Evolutionary conservation across 164 flowering plant genomes (phyloP), one percentile per base, ranked within the genome.

Genomic region (Nelumbo lutea): DNA sequence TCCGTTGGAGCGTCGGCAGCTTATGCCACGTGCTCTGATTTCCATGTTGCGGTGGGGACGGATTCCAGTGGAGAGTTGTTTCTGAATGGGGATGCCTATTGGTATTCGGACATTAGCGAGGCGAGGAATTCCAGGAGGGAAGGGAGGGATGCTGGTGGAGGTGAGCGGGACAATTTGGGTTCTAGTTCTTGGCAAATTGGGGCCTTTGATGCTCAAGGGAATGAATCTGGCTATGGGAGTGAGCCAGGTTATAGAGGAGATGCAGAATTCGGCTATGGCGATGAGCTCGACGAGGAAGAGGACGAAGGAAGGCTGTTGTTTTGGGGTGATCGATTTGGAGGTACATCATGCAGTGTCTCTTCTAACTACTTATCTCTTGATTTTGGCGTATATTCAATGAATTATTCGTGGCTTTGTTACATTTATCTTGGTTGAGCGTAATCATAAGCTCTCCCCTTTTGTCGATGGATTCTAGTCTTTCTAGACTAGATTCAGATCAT

Each of bases 51-150:
- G 40, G 85, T 76, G 9, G 91, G 88, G 59, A 94, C 98, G 42
- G 98, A 94, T 74, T 90, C 98, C 55, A 94, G 97, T 52, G 98
- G 98, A 57, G 98, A 93, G 80, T 74, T 93, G 75, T 91, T 93
- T 70, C 84, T 80, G 68, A 89, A 83, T 68, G 96, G 85, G 69
- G 96, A 89, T 42, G 83, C 77, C 39, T 85, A 82, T 79, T 94
- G 97, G 98, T 81, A 81, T 5, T 88, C 97, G 46, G 97, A 91
- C 72, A 93, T 86, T 66, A 84, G 96, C 9, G 97, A 90, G 72
- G 87, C 80, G 5, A 80, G 50, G 80, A 78, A 76, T 63, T 70
- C 73, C 77, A 78, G 85, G 85, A 76, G 76, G 71, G 92, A 83
- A 48, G 83, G 80, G 68, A 84, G 64, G 42, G 76, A 74, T 64